Conservation (phyloP, 2,329 filamentous ascomycete species). For the Ceratocystis variospora region DNA sequence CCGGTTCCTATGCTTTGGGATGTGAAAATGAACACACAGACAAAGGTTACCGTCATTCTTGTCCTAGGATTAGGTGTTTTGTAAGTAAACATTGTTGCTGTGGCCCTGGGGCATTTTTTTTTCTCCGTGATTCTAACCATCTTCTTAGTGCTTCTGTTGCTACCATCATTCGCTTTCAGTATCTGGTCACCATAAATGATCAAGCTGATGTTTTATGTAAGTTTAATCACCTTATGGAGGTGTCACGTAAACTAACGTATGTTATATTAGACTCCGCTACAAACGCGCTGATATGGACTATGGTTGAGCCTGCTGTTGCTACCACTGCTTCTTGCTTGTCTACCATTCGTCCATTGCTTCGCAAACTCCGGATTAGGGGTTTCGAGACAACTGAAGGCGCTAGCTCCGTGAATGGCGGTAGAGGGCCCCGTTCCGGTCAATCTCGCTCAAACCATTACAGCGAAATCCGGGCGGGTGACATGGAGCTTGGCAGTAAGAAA, state of each 20-base stretch:
- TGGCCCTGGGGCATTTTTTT: background rate
- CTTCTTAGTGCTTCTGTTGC: conserved; percentile 36
- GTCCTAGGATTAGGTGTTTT: conserved; percentile 39
- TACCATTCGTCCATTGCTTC: conserved; percentile 41
- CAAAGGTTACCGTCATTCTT: conserved; percentile 38
- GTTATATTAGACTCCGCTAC: conserved; percentile 30
- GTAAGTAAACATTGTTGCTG: conserved; percentile 23
- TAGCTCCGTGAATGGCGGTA: conserved; percentile 7
- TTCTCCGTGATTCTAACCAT: background rate
- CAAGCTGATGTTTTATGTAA: conserved; percentile 37
- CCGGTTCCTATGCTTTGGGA: conserved; percentile 43
- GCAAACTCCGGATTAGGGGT: conserved; percentile 34
- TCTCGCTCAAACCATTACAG: conserved; percentile 21
- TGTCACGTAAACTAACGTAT: conserved; percentile 1
- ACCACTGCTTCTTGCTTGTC: conserved; percentile 41
- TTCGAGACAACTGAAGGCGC: conserved; percentile 27
- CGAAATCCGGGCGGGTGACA: conserved; percentile 11
- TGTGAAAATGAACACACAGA: conserved; percentile 39
- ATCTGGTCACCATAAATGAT: conserved; percentile 33
- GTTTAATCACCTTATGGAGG: conserved; percentile 18
- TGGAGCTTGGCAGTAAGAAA: conserved; percentile 17
- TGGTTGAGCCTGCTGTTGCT: conserved; percentile 43
- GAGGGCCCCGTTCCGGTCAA: conserved; percentile 24
- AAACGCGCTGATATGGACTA: conserved; percentile 41
- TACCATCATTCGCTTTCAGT: conserved; percentile 39